Evolutionary conservation across 257 asterid genomes (phyloP).

Genomic region (Plantago ovata): DNA sequence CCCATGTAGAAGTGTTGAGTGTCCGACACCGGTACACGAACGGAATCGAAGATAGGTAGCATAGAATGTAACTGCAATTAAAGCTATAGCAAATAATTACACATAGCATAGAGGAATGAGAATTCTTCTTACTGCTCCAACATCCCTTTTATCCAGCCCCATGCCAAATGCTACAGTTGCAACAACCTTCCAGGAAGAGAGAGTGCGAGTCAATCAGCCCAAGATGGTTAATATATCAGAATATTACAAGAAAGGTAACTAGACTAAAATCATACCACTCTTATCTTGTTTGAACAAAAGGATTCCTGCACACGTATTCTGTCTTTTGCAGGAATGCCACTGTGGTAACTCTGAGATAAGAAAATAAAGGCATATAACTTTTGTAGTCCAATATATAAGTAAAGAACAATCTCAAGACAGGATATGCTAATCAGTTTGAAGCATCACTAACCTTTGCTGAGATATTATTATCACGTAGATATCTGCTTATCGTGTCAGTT

Average conservation of each 20-base stretch:
- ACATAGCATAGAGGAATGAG: conserved; percentile 19
- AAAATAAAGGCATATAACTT: conserved; percentile 17
- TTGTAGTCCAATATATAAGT: conserved; percentile 9
- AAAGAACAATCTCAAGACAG: conserved; percentile 21
- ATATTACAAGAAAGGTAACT: conserved; percentile 2
- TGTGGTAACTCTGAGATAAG: conserved; percentile 74
- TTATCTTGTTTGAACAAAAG: conserved; percentile 83
- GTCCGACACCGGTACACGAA: too few relatives aligned
- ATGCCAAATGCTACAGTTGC: conserved; percentile 99
- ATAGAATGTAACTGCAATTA: too few relatives aligned
- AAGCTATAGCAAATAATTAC: conserved; percentile 6
- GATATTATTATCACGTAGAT: conserved; percentile 66
- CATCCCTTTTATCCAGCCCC: conserved; percentile 96
- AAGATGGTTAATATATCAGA: conserved; percentile 2
- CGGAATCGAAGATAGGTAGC: too few relatives aligned
- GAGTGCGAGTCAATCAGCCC: conserved; percentile 19
- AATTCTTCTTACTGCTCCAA: conserved; percentile 81
- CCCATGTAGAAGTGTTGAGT: too few relatives aligned
- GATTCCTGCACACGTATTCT: conserved; percentile 68
- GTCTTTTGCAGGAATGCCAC: conserved; percentile 83
- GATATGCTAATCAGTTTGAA: conserved; percentile 19
- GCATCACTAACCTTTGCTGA: conserved; percentile 70
- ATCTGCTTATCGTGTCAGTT: conserved; percentile 89
- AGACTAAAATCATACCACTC: conserved; percentile 63
- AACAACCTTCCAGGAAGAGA: conserved; percentile 68